Conservation (phyloP, 2,329 filamentous ascomycete genomes). For the Davidsoniella australis region DNA sequence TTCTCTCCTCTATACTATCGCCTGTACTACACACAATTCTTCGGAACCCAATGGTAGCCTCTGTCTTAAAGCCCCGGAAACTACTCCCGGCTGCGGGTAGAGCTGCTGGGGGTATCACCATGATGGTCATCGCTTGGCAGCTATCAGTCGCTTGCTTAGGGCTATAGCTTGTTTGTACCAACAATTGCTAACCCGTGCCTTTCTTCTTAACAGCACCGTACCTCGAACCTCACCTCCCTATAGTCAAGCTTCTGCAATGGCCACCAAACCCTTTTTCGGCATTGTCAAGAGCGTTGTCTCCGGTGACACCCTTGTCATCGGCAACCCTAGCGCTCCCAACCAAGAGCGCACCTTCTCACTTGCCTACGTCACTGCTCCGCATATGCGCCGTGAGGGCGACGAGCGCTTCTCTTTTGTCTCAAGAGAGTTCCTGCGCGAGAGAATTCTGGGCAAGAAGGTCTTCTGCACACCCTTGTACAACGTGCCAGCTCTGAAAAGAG, state of each 20-base stretch:
- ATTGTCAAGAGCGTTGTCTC: slow-evolving; percentile 89
- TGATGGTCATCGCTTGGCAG: too few species aligned
- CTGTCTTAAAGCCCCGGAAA: too few species aligned
- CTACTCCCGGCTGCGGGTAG: too few species aligned
- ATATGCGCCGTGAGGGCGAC: slow-evolving; percentile 74
- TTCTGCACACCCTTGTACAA: slow-evolving; percentile 77
- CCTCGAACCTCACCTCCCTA: too few species aligned
- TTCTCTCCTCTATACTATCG: too few species aligned
- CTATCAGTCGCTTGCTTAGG: too few species aligned
- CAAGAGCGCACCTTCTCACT: slow-evolving; percentile 78
- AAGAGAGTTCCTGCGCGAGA: slow-evolving; percentile 74
- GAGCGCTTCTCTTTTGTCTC: slow-evolving; percentile 89
- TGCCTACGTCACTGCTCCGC: slow-evolving; percentile 80
- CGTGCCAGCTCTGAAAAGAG: slow-evolving; percentile 66
- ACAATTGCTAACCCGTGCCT: neutral
- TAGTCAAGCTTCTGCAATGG: slow-evolving; percentile 3
- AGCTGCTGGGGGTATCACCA: too few species aligned
- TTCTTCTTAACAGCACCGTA: neutral
- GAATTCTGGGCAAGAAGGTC: slow-evolving; percentile 71
- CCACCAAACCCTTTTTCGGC: slow-evolving; percentile 36
- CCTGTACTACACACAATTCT: too few species aligned
- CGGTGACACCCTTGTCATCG: slow-evolving; percentile 78
- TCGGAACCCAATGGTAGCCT: too few species aligned
- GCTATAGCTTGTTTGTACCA: neutral
- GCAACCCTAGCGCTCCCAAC: slow-evolving; percentile 62